These are phyloP conservation scores for Plasmodium cynomolgi DNA, from an alignment of 169 alveolate species.

Conservation along the genomic window DNA sequence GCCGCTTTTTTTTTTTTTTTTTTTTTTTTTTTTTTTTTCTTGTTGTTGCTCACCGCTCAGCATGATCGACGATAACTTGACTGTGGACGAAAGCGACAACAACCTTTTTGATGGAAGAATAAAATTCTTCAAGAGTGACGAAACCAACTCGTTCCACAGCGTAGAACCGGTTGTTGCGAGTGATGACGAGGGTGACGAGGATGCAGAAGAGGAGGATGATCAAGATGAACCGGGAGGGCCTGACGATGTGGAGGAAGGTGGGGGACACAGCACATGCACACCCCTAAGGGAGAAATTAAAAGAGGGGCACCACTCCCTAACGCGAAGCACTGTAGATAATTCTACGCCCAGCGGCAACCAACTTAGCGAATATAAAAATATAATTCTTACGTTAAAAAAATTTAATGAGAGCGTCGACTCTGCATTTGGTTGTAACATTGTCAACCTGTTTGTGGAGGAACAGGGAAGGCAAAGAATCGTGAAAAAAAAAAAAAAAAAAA, in stretches of 20 bases:
- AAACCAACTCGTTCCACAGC: conserved; percentile 34
- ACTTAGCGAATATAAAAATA: conserved; percentile 26
- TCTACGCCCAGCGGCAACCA: not conserved
- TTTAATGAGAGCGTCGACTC: conserved; percentile 27
- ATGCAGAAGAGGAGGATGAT: conserved; percentile 3
- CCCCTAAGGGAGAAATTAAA: not conserved
- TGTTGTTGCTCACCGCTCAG: not conserved
- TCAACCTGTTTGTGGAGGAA: not conserved
- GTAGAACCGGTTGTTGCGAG: conserved; percentile 26
- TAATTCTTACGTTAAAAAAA: conserved; percentile 20
- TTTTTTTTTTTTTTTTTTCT: not conserved
- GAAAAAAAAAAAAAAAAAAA: not conserved
- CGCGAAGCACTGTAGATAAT: not conserved
- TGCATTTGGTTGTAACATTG: not conserved
- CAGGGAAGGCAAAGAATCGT: not conserved
- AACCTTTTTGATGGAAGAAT: not conserved
- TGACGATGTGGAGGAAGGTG: not conserved
- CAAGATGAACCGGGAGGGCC: not conserved
- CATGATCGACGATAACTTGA: not conserved
- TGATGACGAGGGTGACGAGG: conserved; percentile 14
- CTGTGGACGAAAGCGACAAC: not conserved
- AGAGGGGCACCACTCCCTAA: not conserved
- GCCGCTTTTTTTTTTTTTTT: not conserved
- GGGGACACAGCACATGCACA: not conserved
- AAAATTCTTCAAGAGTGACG: conserved; percentile 10